Base-by-base conservation (phyloP, 1,284 basidiomycete genomes). In the Heimioporus retisporus region DNA sequence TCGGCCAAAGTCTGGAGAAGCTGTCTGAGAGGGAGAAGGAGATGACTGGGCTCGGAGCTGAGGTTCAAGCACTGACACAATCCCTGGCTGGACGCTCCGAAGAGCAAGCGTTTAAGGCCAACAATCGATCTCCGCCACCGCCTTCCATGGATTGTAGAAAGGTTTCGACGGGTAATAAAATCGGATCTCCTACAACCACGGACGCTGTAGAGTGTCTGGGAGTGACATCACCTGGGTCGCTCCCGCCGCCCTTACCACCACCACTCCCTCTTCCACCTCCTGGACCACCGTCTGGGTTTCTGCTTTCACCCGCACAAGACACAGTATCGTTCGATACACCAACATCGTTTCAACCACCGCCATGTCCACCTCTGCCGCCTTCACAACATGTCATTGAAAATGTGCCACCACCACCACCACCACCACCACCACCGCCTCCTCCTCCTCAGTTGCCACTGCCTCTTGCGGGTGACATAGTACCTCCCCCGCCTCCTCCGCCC, bases 11-110 rank as follows among this genome's bases (percentile, higher is more conserved):
- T 2, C 91, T 97, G 44, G 91, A 94, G 62, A 88, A 86, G 51
- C 78, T 96, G 35, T 84, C 86, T 3, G 85, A 89, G 73, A 93
- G 93, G 73, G 94, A 96, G 59, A 84, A 88, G 21, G 88, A 91
- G 72, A 91, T 95, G 51, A 72, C 77, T 6, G 71, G 78, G 19
- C 83, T 96, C 31, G 82, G 80, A 55, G 75, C 77, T 5, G 86
- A 92, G 70, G 81, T 93, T 13, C 80, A 80, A 21, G 82, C 82
- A 11, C 81, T 94, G 50, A 87, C 87, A 69, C 79, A 81, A 19
- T 82, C 88, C 57, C 72, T 89, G 53, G 78, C 82, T 25, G 82
- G 82, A 16, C 88, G 85, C 68, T 87, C 89, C 4, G 86, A 85
- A 77, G 92, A 94, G 77, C 87, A 88, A 72, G 90, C 90, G 68